Evolutionary conservation across 225 moss, liverwort and hornwort species (phyloP).

Genomic region (Marchantia paleacea): DNA sequence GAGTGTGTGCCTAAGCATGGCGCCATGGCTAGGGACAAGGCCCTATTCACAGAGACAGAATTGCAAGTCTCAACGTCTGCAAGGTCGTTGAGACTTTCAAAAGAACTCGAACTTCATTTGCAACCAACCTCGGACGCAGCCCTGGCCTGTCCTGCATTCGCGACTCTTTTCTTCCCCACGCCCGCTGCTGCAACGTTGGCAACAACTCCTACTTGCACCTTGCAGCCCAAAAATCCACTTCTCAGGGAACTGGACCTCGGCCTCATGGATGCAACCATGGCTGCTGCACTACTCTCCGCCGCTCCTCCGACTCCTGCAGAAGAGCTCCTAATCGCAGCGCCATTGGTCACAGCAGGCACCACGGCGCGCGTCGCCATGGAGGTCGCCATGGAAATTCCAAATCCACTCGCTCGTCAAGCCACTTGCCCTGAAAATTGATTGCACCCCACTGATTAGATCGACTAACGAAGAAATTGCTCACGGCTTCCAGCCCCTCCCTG

Average conservation of each 20-base stretch:
- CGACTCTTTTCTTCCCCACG: constrained; percentile 13
- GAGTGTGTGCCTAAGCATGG: no score
- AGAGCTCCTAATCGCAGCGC: background rate
- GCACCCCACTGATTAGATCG: background rate
- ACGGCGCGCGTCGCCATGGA: constrained; percentile 26
- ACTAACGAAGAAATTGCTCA: background rate
- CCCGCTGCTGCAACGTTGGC: constrained; percentile 4
- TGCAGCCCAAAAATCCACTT: constrained; percentile 18
- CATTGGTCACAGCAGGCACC: constrained; percentile 12
- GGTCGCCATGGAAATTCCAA: constrained; percentile 10
- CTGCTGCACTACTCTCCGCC: constrained; percentile 13
- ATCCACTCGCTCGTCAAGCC: background rate
- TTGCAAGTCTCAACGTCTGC: no score
- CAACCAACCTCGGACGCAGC: constrained; percentile 11
- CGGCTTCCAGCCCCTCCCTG: background rate
- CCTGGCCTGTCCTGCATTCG: constrained; percentile 4
- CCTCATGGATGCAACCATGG: background rate
- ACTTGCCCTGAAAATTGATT: background rate
- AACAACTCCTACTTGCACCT: constrained; percentile 12
- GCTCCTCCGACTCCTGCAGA: background rate
- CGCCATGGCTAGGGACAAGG: no score
- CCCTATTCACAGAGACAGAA: no score
- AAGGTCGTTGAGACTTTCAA: no score
- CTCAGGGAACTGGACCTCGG: constrained; percentile 2
- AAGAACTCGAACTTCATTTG: background rate